Conservation (phyloP, 495 filamentous ascomycete genomes). For the Monascus purpureus region DNA sequence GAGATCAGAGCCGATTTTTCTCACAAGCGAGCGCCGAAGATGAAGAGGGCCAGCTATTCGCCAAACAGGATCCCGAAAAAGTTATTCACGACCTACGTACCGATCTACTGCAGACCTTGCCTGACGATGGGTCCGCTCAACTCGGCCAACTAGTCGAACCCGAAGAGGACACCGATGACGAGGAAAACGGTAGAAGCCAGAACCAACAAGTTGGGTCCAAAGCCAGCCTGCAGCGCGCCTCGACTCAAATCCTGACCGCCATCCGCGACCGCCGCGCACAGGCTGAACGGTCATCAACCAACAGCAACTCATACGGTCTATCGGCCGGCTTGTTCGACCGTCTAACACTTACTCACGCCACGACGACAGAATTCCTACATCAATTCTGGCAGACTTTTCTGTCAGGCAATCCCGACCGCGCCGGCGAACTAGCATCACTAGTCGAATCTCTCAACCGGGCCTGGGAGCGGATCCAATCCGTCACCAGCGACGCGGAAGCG, state of each 20-base stretch:
- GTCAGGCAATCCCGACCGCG: constrained; percentile 67
- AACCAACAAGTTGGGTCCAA: constrained; percentile 21
- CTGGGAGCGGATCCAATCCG: constrained; percentile 64
- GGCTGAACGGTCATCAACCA: constrained; percentile 14
- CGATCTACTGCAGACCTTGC: constrained; percentile 38
- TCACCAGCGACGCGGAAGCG: constrained; percentile 65
- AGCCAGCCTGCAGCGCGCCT: constrained; percentile 20
- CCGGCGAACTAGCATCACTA: constrained; percentile 58
- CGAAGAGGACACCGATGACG: constrained; percentile 42
- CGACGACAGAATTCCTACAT: constrained; percentile 84
- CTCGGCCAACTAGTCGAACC: constrained; percentile 37
- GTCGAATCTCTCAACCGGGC: constrained; percentile 65
- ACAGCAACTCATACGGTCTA: constrained; percentile 45
- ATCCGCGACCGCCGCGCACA: constrained; percentile 28
- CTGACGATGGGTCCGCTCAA: constrained; percentile 42
- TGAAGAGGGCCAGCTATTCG: constrained; percentile 43
- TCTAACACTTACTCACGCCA: constrained; percentile 75
- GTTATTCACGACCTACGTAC: constrained; percentile 49
- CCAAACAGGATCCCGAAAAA: constrained; percentile 50
- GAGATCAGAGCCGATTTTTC: constrained; percentile 73
- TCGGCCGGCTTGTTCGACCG: constrained; percentile 52
- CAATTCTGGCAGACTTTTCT: constrained; percentile 90
- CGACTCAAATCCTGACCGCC: constrained; percentile 28
- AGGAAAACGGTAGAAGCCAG: constrained; percentile 34
- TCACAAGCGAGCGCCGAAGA: constrained; percentile 37